Evolutionary conservation across 2,329 filamentous ascomycete species (phyloP).

Genomic region (Clonostachys rosea): DNA sequence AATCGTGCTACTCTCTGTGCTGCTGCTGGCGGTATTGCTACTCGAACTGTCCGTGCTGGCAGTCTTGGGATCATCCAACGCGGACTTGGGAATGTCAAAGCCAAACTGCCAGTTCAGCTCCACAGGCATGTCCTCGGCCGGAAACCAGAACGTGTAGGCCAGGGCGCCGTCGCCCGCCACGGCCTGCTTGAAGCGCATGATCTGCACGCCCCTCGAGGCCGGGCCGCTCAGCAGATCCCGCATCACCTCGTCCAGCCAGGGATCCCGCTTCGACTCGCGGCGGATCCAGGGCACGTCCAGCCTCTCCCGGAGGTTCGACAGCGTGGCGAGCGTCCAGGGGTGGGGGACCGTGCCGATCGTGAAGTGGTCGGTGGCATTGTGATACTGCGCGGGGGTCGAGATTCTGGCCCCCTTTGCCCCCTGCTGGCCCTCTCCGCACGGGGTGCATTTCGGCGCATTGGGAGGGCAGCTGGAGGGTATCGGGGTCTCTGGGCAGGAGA

Average conservation of each 20-base stretch:
- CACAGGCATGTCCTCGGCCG: constrained; percentile 62
- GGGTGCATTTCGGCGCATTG: constrained; percentile 68
- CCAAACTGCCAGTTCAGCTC: constrained; percentile 89
- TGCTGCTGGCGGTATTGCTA: too few species aligned
- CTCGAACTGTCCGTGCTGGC: background rate
- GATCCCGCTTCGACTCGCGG: constrained; percentile 66
- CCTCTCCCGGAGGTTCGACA: constrained; percentile 57
- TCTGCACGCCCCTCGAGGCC: constrained; percentile 55
- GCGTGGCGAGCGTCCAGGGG: constrained; percentile 74
- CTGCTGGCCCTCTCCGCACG: constrained; percentile 59
- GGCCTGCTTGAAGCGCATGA: constrained; percentile 74
- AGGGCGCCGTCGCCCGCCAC: constrained; percentile 65
- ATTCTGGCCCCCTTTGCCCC: constrained; percentile 50
- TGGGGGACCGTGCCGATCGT: constrained; percentile 87
- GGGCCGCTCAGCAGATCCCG: constrained; percentile 59
- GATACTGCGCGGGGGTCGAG: constrained; percentile 61
- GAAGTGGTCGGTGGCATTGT: constrained; percentile 69
- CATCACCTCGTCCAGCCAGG: constrained; percentile 72
- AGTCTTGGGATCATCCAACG: background rate
- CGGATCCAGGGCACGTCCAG: constrained; percentile 63
- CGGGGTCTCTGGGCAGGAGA: constrained; percentile 69
- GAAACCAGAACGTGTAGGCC: constrained; percentile 73
- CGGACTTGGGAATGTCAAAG: constrained; percentile 61
- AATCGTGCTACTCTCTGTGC: too few species aligned
- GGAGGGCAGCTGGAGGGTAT: constrained; percentile 78